phyloP scores from a whole-genome alignment of 352 stramenopile species.

The Phytopythium chamaehyphon region DNA sequence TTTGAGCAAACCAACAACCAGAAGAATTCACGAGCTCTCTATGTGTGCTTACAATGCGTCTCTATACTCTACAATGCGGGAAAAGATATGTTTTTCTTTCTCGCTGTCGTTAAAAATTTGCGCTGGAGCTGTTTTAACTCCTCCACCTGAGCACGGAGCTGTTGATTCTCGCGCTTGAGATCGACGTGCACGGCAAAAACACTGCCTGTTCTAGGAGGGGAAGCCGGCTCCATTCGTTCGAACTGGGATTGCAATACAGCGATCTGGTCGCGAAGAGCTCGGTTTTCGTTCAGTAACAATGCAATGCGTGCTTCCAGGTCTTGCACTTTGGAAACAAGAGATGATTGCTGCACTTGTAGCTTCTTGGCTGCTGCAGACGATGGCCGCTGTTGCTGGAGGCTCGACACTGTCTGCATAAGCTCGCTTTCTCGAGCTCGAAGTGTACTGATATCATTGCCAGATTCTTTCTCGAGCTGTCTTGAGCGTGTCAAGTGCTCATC shows the following conservation, averaged over 20 bases:
- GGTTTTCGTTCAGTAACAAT: slow-evolving; percentile 24
- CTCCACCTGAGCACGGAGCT: slow-evolving; percentile 56
- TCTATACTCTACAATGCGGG: slow-evolving; percentile 16
- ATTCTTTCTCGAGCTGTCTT: not conserved
- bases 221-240: slow-evolving; percentile 17
- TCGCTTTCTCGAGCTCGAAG: slow-evolving; percentile 10
- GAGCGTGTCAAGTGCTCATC: not conserved
- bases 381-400: not conserved
- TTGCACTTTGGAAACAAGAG: slow-evolving; percentile 6
- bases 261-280: slow-evolving; percentile 29
- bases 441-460: slow-evolving; percentile 4
- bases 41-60: too few relatives aligned
- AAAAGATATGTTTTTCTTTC: slow-evolving; percentile 74
- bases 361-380: slow-evolving; percentile 5
- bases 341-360: slow-evolving; percentile 10
- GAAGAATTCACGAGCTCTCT: too few relatives aligned
- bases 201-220: slow-evolving; percentile 14
- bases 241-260: slow-evolving; percentile 33
- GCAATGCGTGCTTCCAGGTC: slow-evolving; percentile 17
- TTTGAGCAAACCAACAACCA: too few relatives aligned
- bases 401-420: slow-evolving; percentile 12
- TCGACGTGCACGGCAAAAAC: slow-evolving; percentile 69
- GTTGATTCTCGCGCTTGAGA: slow-evolving; percentile 71
- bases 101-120: slow-evolving; percentile 60
- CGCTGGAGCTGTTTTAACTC: slow-evolving; percentile 70